These are phyloP conservation scores for Daldinia loculata DNA, from an alignment of 495 filamentous ascomycete species.

Conservation along the genomic window DNA sequence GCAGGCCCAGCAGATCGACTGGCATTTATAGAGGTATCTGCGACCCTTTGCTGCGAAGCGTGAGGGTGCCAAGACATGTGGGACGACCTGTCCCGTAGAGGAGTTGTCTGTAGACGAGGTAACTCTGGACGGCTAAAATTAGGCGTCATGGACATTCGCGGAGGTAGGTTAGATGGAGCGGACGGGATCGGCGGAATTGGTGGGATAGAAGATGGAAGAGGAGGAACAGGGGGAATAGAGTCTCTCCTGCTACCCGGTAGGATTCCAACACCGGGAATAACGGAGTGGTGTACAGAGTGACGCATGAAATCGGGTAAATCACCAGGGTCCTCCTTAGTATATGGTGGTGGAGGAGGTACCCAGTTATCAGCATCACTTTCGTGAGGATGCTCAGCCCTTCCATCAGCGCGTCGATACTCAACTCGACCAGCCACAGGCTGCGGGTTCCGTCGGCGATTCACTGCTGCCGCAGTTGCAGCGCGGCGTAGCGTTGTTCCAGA, in stretches of 20 bases:
- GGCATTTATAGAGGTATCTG: slow-evolving; percentile 10
- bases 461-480: slow-evolving; percentile 79
- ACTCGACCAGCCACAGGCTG: slow-evolving; percentile 50
- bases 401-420: slow-evolving; percentile 67
- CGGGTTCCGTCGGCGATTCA: slow-evolving; percentile 70
- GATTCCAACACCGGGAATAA: slow-evolving; percentile 33
- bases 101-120: slow-evolving; percentile 41
- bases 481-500: slow-evolving; percentile 78
- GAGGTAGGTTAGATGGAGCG: neutral
- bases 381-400: slow-evolving; percentile 75
- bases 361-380: slow-evolving; percentile 93
- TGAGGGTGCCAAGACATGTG: slow-evolving; percentile 34
- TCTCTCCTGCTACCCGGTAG: slow-evolving; percentile 3
- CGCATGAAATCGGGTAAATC: slow-evolving; percentile 55
- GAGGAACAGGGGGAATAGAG: slow-evolving; percentile 46
- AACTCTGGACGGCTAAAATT: slow-evolving; percentile 40
- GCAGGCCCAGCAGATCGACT: slow-evolving; percentile 28
- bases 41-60: slow-evolving; percentile 12
- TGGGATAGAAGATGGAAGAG: slow-evolving; percentile 45
- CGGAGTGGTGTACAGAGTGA: slow-evolving; percentile 47
- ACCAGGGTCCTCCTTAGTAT: slow-evolving; percentile 72
- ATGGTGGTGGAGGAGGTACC: slow-evolving; percentile 92
- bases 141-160: neutral
- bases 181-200: slow-evolving; percentile 26
- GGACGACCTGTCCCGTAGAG: slow-evolving; percentile 15